These are phyloP conservation scores for Cladosporium sp. DNA, from an alignment of 2,329 filamentous ascomycete species.

Conservation along the genomic window DNA sequence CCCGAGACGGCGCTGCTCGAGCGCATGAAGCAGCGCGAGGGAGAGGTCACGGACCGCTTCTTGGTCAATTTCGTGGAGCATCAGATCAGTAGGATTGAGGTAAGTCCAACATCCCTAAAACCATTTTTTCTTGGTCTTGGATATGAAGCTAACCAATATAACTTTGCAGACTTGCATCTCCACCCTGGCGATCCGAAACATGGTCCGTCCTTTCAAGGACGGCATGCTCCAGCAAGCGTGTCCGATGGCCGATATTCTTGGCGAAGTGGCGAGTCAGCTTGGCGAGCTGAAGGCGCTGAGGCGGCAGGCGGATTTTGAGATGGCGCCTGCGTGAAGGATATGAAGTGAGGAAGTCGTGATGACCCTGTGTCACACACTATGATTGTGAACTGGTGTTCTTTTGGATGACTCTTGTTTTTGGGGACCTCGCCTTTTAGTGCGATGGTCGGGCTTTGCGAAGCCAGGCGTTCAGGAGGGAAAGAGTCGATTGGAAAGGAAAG, in stretches of 20 bases:
- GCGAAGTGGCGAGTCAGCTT: conserved; percentile 57
- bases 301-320: conserved; percentile 20
- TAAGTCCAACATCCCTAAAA: conserved; percentile 44
- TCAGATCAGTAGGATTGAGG: conserved; percentile 93
- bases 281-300: conserved; percentile 61
- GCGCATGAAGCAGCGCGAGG: conserved; percentile 64
- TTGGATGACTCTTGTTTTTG: background rate
- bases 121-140: background rate
- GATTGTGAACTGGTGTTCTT: background rate
- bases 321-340: conserved; percentile 15
- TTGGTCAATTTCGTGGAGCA: conserved; percentile 88
- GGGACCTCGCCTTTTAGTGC: background rate
- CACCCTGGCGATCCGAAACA: conserved; percentile 72
- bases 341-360: background rate
- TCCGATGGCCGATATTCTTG: conserved; percentile 70
- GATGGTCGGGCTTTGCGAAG: conserved; percentile 3
- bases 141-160: background rate
- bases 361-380: background rate
- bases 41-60: conserved; percentile 84
- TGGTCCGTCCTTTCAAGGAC: conserved; percentile 66
- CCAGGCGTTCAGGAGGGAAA: background rate
- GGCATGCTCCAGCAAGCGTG: conserved; percentile 69
- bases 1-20: conserved; percentile 83
- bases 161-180: conserved; percentile 70
- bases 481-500: background rate